Percentiles rank a stretch among this genome's conserved stretches.
Conservation (phyloP, 1,284 basidiomycete genomes). For the Phellinidium pouzarii region DNA sequence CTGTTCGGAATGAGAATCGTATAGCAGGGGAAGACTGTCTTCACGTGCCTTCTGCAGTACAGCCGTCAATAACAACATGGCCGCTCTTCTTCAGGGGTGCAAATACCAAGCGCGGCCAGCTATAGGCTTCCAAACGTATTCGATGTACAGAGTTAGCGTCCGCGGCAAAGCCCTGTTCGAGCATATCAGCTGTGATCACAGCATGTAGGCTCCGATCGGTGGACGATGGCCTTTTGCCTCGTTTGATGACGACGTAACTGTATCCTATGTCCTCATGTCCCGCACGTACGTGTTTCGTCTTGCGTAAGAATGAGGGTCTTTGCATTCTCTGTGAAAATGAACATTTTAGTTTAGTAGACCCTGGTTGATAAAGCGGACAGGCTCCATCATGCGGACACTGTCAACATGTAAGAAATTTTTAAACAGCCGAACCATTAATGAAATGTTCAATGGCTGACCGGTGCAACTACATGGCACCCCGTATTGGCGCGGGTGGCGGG, state of each 20-base stretch:
- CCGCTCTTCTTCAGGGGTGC: slow-evolving; percentile 89
- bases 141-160: slow-evolving; percentile 37
- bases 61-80: slow-evolving; percentile 90
- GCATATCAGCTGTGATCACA: not conserved
- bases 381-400: slow-evolving; percentile 89
- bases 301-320: slow-evolving; percentile 77
- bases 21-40: slow-evolving; percentile 1
- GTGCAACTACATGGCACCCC: slow-evolving; percentile 78
- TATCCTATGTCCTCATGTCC: slow-evolving; percentile 86
- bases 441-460: slow-evolving; percentile 44
- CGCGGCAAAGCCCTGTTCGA: not conserved
- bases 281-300: slow-evolving; percentile 77
- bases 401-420: slow-evolving; percentile 17
- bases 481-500: slow-evolving; percentile 33
- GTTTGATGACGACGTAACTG: slow-evolving; percentile 85
- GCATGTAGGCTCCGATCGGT: slow-evolving; percentile 19
- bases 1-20: slow-evolving; percentile 34
- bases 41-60: slow-evolving; percentile 68
- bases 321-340: slow-evolving; percentile 85
- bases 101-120: slow-evolving; percentile 88
- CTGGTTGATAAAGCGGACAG: slow-evolving; percentile 69
- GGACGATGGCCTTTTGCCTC: slow-evolving; percentile 61
- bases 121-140: slow-evolving; percentile 62
- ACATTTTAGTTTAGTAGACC: slow-evolving; percentile 55
- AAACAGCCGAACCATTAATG: slow-evolving; percentile 16